A percentile compares a stretch with the other conserved stretches of the same genome.
Evolutionary conservation across 148 eudicot genomes (phyloP).

Genomic region (Rhododendron henanense): DNA sequence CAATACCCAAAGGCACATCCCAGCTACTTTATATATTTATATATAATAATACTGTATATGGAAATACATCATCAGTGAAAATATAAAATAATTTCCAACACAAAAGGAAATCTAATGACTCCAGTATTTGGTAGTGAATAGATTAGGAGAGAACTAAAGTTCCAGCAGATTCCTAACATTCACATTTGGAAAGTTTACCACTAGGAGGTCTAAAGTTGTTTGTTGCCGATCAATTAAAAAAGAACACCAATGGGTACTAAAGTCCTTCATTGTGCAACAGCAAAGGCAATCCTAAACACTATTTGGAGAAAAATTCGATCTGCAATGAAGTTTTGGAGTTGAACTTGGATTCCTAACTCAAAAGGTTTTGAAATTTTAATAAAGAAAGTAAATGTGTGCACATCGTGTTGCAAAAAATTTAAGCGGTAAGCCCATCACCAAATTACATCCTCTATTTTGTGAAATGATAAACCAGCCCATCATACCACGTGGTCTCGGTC

Average conservation of each 20-base stretch:
- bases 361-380: background rate
- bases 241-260: background rate
- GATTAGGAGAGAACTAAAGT: background rate
- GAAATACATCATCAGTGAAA: background rate
- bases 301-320: background rate
- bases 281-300: background rate
- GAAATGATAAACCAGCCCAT: background rate
- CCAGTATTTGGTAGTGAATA: background rate
- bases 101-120: background rate
- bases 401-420: background rate
- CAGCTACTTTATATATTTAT: background rate
- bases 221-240: background rate
- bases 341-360: background rate
- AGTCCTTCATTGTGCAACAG: background rate
- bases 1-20: background rate
- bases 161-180: background rate
- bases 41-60: background rate
- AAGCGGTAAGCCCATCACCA: background rate
- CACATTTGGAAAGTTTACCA: background rate
- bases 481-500: background rate
- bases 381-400: background rate
- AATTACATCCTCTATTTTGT: background rate
- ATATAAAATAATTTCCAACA: background rate
- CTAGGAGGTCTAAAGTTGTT: background rate
- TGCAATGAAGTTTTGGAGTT: background rate